Evolutionary conservation across 108 stramenopile species (phyloP), one percentile per base, ranked within the genome.

Genomic region (Nitzschia inconspicua): DNA sequence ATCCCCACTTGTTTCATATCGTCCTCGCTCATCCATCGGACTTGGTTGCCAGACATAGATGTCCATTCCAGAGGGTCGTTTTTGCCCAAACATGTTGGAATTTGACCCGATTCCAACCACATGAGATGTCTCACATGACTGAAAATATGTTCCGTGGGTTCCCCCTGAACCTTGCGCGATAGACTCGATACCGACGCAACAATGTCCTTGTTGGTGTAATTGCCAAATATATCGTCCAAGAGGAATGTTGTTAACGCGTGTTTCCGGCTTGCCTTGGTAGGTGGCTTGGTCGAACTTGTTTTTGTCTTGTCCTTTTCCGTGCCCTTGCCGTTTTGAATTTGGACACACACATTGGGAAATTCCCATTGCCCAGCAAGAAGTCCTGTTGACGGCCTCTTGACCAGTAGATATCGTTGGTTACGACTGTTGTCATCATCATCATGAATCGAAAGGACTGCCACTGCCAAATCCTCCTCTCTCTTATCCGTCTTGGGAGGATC

Each of bases 331-430:
- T 44, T 64, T 78, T 79, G 73, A 2, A 30, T 58, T 64, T 58
- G 54, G n/a, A 91, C 47, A 32, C 63, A 68, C 3, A 82, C 76
- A 22, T 68, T 61, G 11, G 93, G 89, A 56, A 94, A 91, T 41
- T 94, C 93, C 93, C 89, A 91, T 51, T 94, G 93, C 4, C 86
- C 86, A 10, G 86, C 83, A 48, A 94, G 60, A 42, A 94, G 62
- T 22, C 93, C 93, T 5, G 72, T 57, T 6, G 40, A 41, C 31
- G 84, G 85, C 30, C 93, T 73, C 60, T 83, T 85, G 13, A 84
- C 76, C 73, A 94, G 71, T 24, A 94, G 62, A 79, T 85, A 94
- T 46, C 60, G 27, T 11, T 52, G 44, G 14, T 68, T 70, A 26
- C 44, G 39, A 11, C 60, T 54, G 4, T 59, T n/a, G 16, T 23